phyloP scores from a whole-genome alignment of 2,329 filamentous ascomycete genomes.

The Ustilaginoidea virens region DNA sequence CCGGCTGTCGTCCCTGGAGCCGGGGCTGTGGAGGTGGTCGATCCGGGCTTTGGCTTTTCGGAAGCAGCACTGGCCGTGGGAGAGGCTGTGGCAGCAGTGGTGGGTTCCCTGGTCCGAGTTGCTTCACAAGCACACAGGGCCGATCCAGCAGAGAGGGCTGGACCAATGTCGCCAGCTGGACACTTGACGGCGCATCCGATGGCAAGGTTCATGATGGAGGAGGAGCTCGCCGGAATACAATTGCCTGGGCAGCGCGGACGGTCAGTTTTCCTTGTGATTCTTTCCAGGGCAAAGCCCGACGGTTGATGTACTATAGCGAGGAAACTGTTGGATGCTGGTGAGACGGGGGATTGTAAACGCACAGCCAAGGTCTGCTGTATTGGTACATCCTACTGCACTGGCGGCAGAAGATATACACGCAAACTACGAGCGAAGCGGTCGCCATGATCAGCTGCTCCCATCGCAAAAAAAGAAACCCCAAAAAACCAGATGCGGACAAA shows the following conservation, averaged over 20 bases:
- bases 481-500: no score
- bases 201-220: conserved; percentile 8
- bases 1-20: not conserved
- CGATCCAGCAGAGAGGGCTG: conserved; percentile 8
- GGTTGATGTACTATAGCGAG: no score
- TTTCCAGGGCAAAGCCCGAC: no score
- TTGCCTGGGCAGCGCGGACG: conserved; percentile 7
- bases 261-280: not conserved
- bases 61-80: not conserved
- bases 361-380: conserved; percentile 10
- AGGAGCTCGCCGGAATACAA: conserved; percentile 8
- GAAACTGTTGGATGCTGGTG: no score
- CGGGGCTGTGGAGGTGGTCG: not conserved
- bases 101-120: conserved; percentile 1
- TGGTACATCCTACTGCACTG: conserved; percentile 10
- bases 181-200: conserved; percentile 9
- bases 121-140: conserved; percentile 10
- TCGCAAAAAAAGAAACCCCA: no score
- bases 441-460: no score
- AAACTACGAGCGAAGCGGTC: no score
- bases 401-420: conserved; percentile 10
- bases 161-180: conserved; percentile 5
- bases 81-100: conserved; percentile 1
- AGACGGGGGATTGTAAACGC: no score
- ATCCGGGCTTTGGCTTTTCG: no score